Conservation (phyloP, 371 early-diverging fungal species). For the Sporodiniella umbellata region DNA sequence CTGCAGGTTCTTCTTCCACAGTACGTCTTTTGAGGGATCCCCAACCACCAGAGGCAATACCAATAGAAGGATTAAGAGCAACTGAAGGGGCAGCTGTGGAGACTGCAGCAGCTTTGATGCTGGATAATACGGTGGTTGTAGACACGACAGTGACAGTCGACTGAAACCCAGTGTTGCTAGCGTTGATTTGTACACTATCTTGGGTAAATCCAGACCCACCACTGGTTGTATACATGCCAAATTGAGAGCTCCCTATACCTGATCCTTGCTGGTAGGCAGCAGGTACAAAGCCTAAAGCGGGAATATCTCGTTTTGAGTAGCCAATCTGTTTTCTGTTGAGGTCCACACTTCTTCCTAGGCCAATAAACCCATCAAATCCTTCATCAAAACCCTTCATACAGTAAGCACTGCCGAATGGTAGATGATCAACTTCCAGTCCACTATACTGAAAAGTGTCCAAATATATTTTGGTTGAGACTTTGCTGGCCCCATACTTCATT, state of each 20-base stretch:
- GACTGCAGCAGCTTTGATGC: background rate
- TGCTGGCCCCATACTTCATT: conserved; percentile 36
- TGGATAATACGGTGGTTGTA: background rate
- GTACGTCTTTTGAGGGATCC: conserved; percentile 28
- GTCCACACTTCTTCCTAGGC: conserved; percentile 41
- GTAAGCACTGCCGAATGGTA: conserved; percentile 48
- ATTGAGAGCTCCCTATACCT: conserved; percentile 39
- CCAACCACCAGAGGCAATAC: conserved; percentile 23
- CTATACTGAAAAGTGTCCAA: conserved; percentile 32
- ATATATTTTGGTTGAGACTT: conserved; percentile 31
- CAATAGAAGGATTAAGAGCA: conserved; percentile 3
- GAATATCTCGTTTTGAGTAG: conserved; percentile 28
- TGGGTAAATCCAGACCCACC: conserved; percentile 24
- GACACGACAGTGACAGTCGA: too few species aligned
- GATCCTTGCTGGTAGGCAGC: conserved; percentile 36
- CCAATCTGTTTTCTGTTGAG: conserved; percentile 18
- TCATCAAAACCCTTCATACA: conserved; percentile 38
- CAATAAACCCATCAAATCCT: conserved; percentile 50
- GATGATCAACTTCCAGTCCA: conserved; percentile 27
- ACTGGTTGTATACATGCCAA: conserved; percentile 37
- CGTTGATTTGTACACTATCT: too few species aligned
- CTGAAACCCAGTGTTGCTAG: too few species aligned
- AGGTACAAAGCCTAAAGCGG: conserved; percentile 35
- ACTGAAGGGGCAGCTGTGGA: conserved; percentile 1
- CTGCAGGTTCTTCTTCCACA: conserved; percentile 28